Percentiles rank a stretch among this genome's conserved stretches.
These are phyloP conservation scores for Platanthera zijinensis DNA, from an alignment of 106 monocot genomes.

Conservation along the genomic window DNA sequence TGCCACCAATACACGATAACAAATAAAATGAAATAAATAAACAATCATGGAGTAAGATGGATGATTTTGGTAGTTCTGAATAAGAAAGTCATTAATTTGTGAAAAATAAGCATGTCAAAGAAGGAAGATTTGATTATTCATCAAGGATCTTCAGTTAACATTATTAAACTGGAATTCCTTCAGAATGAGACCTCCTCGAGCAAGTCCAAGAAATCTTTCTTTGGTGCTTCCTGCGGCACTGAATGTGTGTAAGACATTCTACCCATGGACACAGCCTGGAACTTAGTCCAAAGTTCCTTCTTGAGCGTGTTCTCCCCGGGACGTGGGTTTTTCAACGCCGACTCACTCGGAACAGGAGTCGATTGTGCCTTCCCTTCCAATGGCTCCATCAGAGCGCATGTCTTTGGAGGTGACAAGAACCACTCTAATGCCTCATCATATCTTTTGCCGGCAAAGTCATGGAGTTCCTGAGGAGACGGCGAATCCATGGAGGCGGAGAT, in stretches of 20 bases:
- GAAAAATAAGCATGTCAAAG: no score
- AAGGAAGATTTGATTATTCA: no score
- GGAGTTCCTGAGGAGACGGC: background rate
- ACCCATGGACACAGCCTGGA: constrained; percentile 54
- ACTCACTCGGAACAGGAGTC: constrained; percentile 28
- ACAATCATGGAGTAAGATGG: no score
- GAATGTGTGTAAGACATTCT: constrained; percentile 33
- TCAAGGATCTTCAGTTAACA: no score
- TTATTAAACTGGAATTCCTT: no score
- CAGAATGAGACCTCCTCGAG: constrained; percentile 36
- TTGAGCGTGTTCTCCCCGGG: constrained; percentile 81
- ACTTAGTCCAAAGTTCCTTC: constrained; percentile 82
- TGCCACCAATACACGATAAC: no score
- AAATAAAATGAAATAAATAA: no score
- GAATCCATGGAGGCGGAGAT: background rate
- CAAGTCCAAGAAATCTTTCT: constrained; percentile 80
- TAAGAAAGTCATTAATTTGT: no score
- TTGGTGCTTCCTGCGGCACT: constrained; percentile 22
- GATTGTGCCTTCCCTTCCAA: constrained; percentile 30
- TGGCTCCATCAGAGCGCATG: constrained; percentile 64
- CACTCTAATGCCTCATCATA: constrained; percentile 55
- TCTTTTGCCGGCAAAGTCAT: constrained; percentile 14
- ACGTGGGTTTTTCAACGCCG: constrained; percentile 25
- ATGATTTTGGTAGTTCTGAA: no score
- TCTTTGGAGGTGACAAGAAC: constrained; percentile 81